phyloP scores from a whole-genome alignment of 129 eudicot genomes.

The Lonicera japonica region DNA sequence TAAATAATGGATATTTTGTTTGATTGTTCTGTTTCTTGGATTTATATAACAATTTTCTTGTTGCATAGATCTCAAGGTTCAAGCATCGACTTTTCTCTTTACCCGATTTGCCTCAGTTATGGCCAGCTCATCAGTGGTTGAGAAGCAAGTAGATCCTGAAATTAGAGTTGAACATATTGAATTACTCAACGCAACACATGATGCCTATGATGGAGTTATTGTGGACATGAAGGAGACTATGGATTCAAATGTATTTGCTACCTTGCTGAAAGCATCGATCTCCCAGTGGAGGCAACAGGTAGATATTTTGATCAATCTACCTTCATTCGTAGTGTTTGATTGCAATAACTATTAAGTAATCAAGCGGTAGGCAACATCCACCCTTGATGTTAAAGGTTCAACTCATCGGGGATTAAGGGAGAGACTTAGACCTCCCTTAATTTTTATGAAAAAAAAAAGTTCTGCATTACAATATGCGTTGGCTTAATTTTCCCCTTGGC shows the following conservation, averaged over 20 bases:
- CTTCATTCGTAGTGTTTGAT: background rate
- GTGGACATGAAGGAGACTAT: constrained; percentile 33
- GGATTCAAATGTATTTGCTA: constrained; percentile 24
- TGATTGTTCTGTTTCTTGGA: background rate
- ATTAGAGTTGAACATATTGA: constrained; percentile 22
- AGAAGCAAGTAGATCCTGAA: constrained; percentile 9
- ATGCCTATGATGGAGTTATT: constrained; percentile 41
- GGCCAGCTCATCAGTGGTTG: constrained; percentile 13
- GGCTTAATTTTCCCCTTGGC: too few relatives aligned
- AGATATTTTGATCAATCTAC: background rate
- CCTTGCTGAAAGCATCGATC: constrained; percentile 41
- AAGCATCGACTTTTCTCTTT: background rate
- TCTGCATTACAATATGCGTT: too few relatives aligned
- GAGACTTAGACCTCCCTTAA: too few relatives aligned
- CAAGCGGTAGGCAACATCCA: too few relatives aligned
- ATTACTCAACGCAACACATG: constrained; percentile 26
- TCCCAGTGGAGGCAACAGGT: constrained; percentile 44
- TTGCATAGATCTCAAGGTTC: constrained; percentile 5
- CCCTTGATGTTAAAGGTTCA: too few relatives aligned
- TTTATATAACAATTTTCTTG: background rate
- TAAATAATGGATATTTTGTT: too few relatives aligned
- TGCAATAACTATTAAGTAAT: too few relatives aligned
- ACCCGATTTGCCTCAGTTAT: constrained; percentile 11
- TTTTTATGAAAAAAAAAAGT: too few relatives aligned
- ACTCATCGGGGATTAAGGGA: too few relatives aligned